Evolutionary conservation across 2,329 filamentous ascomycete genomes (phyloP).

Genomic region (Rhynchosporium graminicola): DNA sequence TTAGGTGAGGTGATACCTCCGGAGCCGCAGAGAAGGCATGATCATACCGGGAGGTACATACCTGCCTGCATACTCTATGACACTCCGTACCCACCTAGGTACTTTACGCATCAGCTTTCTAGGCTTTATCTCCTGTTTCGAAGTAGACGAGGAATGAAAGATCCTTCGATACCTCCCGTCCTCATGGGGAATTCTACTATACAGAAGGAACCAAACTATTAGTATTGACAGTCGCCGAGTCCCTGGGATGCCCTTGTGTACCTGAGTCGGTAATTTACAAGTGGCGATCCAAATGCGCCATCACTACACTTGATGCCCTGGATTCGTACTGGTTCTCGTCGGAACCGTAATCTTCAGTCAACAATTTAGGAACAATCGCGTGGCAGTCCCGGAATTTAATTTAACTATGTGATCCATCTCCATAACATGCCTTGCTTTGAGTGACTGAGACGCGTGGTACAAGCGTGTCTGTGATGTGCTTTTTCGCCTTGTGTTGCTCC

Average conservation of each 20-base stretch:
- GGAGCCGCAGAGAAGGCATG: constrained; percentile 23
- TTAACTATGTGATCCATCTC: background rate
- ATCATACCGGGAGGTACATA: background rate
- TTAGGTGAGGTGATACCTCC: constrained; percentile 9
- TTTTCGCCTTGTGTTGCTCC: background rate
- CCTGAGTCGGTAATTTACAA: background rate
- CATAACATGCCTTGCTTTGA: constrained; percentile 4
- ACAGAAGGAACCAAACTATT: no score
- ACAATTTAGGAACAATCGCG: background rate
- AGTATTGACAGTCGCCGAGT: background rate
- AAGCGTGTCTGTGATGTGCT: background rate
- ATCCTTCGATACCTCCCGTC: background rate
- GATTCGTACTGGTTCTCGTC: background rate
- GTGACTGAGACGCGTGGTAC: constrained; percentile 2
- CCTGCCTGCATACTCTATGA: background rate
- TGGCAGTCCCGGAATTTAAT: constrained; percentile 7
- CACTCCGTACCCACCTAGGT: background rate
- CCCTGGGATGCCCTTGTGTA: constrained; percentile 2
- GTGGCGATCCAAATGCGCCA: background rate
- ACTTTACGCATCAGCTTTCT: no score
- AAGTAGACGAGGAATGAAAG: background rate
- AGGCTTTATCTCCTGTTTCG: background rate
- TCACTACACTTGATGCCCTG: background rate
- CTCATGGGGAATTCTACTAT: no score
- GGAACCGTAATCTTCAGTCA: background rate